phyloP scores from a whole-genome alignment of 306 rosid genomes.

The Biancaea sappan region DNA sequence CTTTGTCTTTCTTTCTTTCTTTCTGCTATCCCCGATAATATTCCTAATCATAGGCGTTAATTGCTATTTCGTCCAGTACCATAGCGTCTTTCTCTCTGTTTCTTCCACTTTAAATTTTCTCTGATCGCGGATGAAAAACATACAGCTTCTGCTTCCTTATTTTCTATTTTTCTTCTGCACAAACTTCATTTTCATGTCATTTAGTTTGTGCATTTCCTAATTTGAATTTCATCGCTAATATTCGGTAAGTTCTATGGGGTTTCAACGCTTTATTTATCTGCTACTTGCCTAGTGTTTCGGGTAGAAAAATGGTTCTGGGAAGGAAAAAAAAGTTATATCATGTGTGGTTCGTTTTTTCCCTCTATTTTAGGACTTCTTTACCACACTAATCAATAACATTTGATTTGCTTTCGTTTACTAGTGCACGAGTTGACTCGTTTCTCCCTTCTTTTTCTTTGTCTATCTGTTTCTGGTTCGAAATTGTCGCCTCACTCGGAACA shows the following conservation, averaged over 20 bases:
- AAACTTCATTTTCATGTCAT: too few relatives aligned
- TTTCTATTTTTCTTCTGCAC: background rate
- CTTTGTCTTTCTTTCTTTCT: background rate
- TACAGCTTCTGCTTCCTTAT: background rate
- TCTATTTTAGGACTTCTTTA: background rate
- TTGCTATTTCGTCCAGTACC: background rate
- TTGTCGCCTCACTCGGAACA: background rate
- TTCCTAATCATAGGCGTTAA: background rate
- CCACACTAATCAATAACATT: background rate
- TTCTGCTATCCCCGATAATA: background rate
- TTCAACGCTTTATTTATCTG: constrained; percentile 7
- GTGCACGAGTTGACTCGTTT: constrained; percentile 26
- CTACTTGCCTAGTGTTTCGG: background rate
- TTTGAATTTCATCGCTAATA: constrained; percentile 4
- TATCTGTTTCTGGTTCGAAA: constrained; percentile 14
- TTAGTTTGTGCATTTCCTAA: background rate
- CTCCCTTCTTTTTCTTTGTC: background rate
- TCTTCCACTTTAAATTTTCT: background rate
- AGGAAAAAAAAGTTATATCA: background rate
- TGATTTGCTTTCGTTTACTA: background rate
- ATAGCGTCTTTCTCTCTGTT: background rate
- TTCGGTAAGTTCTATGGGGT: background rate
- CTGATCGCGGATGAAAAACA: background rate
- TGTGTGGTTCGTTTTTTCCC: background rate
- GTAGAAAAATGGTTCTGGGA: background rate